Conservation (phyloP, 352 stramenopile species). For the Peronospora belbahrii region DNA sequence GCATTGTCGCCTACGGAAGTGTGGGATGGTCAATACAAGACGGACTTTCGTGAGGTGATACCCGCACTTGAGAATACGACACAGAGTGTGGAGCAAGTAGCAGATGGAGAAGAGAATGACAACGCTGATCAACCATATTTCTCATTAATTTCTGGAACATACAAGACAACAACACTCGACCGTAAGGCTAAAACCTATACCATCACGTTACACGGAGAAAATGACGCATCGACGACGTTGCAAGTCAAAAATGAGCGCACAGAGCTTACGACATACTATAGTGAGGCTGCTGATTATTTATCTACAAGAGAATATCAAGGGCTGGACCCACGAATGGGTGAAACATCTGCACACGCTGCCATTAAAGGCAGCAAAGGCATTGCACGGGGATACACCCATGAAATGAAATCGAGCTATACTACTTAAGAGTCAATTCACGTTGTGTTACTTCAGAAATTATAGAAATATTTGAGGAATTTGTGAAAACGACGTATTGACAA, state of each 20-base stretch:
- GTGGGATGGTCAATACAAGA: constrained; percentile 86
- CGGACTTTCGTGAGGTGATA: constrained; percentile 76
- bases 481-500: background rate
- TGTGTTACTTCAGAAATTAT: too few relatives aligned
- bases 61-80: constrained; percentile 40
- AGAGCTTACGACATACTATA: constrained; percentile 56
- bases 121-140: constrained; percentile 73
- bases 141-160: constrained; percentile 71
- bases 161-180: constrained; percentile 29
- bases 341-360: constrained; percentile 70
- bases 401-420: constrained; percentile 31
- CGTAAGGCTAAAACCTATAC: constrained; percentile 13
- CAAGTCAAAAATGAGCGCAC: constrained; percentile 46
- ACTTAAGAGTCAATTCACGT: too few relatives aligned
- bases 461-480: background rate
- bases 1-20: constrained; percentile 79
- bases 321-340: constrained; percentile 72
- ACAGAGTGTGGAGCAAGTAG: constrained; percentile 24
- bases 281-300: constrained; percentile 69
- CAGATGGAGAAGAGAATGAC: constrained; percentile 18
- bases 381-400: constrained; percentile 66
- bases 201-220: constrained; percentile 21
- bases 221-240: constrained; percentile 34
- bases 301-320: constrained; percentile 65
- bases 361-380: constrained; percentile 69